These are phyloP conservation scores for Stephanodiscus triporus DNA, from an alignment of 108 stramenopile genomes.

Conservation along the genomic window DNA sequence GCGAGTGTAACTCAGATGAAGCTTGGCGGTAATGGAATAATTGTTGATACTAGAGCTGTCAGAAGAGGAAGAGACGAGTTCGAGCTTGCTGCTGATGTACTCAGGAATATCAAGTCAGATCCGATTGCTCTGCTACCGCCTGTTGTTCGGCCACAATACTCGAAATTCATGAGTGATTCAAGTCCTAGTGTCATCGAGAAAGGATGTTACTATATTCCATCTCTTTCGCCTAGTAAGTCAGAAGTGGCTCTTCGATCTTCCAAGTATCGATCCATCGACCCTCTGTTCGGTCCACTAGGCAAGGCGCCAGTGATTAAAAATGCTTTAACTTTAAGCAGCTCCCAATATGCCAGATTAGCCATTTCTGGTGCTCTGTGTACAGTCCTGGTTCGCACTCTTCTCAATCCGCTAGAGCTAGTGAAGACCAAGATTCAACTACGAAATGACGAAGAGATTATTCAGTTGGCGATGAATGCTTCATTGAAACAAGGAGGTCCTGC, in stretches of 20 bases:
- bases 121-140: conserved; percentile 70
- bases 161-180: conserved; percentile 22
- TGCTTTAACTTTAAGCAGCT: conserved; percentile 61
- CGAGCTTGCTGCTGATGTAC: conserved; percentile 25
- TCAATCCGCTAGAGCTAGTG: conserved; percentile 87
- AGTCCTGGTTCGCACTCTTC: conserved; percentile 76
- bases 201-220: conserved; percentile 58
- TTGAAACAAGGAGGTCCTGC: conserved; percentile 10
- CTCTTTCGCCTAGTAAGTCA: conserved; percentile 50
- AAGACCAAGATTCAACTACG: conserved; percentile 88
- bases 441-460: conserved; percentile 77
- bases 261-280: conserved; percentile 75
- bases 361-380: conserved; percentile 84
- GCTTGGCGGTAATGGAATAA: conserved; percentile 13
- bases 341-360: conserved; percentile 78
- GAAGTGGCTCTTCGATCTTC: conserved; percentile 42
- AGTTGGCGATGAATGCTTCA: conserved; percentile 31
- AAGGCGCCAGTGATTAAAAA: conserved; percentile 74
- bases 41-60: conserved; percentile 29
- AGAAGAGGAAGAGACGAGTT: conserved; percentile 7
- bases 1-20: conserved; percentile 52
- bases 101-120: conserved; percentile 55
- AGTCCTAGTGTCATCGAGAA: conserved; percentile 24
- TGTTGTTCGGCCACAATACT: conserved; percentile 56
- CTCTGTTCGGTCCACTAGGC: conserved; percentile 84